These are phyloP conservation scores for Peltaster fructicola DNA, from an alignment of 2,329 filamentous ascomycete species.

Conservation along the genomic window DNA sequence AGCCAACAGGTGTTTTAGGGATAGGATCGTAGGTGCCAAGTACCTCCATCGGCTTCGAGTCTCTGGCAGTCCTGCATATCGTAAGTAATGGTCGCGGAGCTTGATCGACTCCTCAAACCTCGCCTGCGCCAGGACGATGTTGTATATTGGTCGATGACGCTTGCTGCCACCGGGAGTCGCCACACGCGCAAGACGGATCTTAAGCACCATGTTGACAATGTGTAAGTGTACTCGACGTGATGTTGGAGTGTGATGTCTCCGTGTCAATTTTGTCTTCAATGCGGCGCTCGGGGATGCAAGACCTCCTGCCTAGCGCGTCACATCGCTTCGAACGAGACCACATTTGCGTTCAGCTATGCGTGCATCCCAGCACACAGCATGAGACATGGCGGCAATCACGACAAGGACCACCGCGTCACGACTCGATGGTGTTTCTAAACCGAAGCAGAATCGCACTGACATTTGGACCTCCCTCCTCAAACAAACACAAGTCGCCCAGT, in stretches of 20 bases:
- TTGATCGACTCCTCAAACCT: conserved; percentile 38
- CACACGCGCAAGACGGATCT: conserved; percentile 86
- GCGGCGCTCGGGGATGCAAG: no score
- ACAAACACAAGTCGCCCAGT: conserved; percentile 19
- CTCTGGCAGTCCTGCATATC: conserved; percentile 55
- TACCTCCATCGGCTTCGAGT: conserved; percentile 82
- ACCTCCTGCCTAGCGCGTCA: no score
- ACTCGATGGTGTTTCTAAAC: conserved; percentile 2
- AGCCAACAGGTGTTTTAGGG: conserved; percentile 36
- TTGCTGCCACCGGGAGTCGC: conserved; percentile 38
- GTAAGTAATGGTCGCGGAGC: conserved; percentile 1
- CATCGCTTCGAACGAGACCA: no score
- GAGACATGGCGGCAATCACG: no score
- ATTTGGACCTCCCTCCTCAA: conserved; percentile 19
- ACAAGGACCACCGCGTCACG: no score
- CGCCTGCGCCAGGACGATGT: conserved; percentile 88
- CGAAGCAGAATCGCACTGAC: conserved; percentile 15
- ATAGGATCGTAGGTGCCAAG: conserved; percentile 50
- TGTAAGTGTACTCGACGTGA: neutral
- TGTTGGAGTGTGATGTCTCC: neutral
- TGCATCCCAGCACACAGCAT: no score
- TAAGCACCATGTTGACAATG: conserved; percentile 58
- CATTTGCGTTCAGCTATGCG: no score
- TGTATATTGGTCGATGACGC: conserved; percentile 81
- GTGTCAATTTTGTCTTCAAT: neutral